phyloP scores from a whole-genome alignment of 495 filamentous ascomycete genomes.

The Xylaria sp. region DNA sequence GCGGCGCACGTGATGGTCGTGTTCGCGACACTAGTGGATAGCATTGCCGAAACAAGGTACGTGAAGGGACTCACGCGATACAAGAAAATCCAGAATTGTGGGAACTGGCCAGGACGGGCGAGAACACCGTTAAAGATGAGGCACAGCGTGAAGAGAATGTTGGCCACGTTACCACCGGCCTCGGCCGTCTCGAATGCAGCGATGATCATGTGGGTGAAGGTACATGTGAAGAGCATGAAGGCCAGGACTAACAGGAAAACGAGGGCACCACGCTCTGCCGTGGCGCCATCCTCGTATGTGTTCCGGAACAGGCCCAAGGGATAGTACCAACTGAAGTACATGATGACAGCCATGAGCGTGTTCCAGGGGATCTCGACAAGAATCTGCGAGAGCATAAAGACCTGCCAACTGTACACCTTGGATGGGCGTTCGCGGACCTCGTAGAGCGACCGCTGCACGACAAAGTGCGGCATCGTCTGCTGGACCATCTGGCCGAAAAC shows the following conservation, averaged over 20 bases:
- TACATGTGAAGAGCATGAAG: slow-evolving; percentile 74
- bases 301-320: slow-evolving; percentile 79
- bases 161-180: slow-evolving; percentile 69
- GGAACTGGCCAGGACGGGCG: slow-evolving; percentile 64
- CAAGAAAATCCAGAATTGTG: slow-evolving; percentile 87
- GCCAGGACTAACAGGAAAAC: slow-evolving; percentile 70
- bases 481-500: slow-evolving; percentile 78
- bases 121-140: slow-evolving; percentile 80
- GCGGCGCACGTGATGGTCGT: slow-evolving; percentile 62
- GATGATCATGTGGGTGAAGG: slow-evolving; percentile 72
- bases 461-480: slow-evolving; percentile 87
- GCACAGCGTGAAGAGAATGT: slow-evolving; percentile 70
- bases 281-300: slow-evolving; percentile 62
- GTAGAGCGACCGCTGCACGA: slow-evolving; percentile 78
- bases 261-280: slow-evolving; percentile 65
- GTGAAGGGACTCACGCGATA: slow-evolving; percentile 79
- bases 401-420: slow-evolving; percentile 82
- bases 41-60: slow-evolving; percentile 69
- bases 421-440: slow-evolving; percentile 86
- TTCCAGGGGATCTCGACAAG: slow-evolving; percentile 80
- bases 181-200: slow-evolving; percentile 71
- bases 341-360: slow-evolving; percentile 69
- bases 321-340: slow-evolving; percentile 82
- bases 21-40: slow-evolving; percentile 69
- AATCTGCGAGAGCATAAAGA: slow-evolving; percentile 82